phyloP scores from a whole-genome alignment of 176 grass and related monocot species.

The Panicum miliaceum region DNA sequence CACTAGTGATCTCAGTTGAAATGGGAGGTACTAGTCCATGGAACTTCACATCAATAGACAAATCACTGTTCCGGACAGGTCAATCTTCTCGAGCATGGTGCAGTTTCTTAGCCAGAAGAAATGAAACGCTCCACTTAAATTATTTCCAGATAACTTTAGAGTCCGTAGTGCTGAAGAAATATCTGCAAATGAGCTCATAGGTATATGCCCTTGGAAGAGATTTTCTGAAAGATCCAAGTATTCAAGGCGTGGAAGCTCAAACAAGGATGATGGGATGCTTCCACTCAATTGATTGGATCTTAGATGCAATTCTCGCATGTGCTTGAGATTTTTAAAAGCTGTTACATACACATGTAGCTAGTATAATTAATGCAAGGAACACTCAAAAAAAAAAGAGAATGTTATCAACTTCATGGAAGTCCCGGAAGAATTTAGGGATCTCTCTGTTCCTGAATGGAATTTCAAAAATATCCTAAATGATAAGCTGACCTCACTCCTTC shows the following conservation, averaged over 20 bases:
- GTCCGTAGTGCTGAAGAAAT: not conserved
- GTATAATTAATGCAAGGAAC: not conserved
- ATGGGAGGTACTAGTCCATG: not conserved
- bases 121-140: not conserved
- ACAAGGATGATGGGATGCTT: constrained; percentile 10
- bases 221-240: constrained; percentile 18
- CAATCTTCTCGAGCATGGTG: constrained; percentile 1
- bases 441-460: fast-evolving
- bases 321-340: not conserved
- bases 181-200: not conserved
- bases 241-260: not conserved
- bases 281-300: constrained; percentile 1
- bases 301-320: not conserved
- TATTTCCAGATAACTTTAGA: constrained; percentile 3
- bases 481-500: fast-evolving
- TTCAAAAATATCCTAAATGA: fast-evolving
- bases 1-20: not conserved
- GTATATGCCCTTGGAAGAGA: constrained; percentile 17
- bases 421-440: not conserved
- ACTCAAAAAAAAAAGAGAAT: no score
- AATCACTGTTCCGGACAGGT: not conserved
- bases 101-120: constrained; percentile 6
- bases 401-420: fast-evolving
- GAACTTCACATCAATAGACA: not conserved
- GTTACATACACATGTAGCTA: not conserved